Percentiles rank a stretch among this genome's conserved stretches.
Conservation (phyloP, 2,329 filamentous ascomycete genomes). For the Fusarium virguliforme region DNA sequence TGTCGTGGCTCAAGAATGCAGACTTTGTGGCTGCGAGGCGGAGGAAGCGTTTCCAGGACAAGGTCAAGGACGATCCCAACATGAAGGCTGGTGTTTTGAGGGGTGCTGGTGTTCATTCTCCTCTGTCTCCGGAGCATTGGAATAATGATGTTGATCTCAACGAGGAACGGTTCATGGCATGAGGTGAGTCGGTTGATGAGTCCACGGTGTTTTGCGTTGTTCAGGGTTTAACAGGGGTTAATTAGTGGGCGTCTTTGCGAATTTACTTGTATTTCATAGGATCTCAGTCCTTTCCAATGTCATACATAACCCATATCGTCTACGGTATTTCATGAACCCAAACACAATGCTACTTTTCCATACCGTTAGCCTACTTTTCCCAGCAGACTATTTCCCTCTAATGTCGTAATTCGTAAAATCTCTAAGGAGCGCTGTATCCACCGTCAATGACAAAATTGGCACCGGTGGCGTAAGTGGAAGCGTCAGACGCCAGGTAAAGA, state of each 20-base stretch:
- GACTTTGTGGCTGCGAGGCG: background rate
- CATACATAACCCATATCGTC: constrained; percentile 3
- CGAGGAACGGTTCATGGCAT: background rate
- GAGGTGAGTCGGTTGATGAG: background rate
- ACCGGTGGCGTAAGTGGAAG: constrained; percentile 54
- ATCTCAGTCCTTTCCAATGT: constrained; percentile 15
- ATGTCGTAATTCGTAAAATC: background rate
- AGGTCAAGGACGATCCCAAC: background rate
- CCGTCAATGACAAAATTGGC: constrained; percentile 54
- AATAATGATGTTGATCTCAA: background rate
- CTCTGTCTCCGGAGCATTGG: constrained; percentile 22
- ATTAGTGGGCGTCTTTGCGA: background rate
- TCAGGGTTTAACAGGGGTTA: background rate
- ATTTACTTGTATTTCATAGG: background rate
- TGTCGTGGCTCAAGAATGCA: background rate
- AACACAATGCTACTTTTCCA: constrained; percentile 13
- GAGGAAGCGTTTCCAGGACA: background rate
- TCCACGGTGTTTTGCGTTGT: background rate
- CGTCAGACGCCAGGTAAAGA: constrained; percentile 52
- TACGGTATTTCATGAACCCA: constrained; percentile 15
- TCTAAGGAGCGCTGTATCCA: constrained; percentile 51
- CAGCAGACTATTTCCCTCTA: background rate
- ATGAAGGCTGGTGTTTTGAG: background rate
- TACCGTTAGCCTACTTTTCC: background rate
- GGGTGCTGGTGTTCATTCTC: constrained; percentile 22